Conservation (phyloP, 1,284 basidiomycete genomes). For the Sporisorium iseilematis-ciliati region DNA sequence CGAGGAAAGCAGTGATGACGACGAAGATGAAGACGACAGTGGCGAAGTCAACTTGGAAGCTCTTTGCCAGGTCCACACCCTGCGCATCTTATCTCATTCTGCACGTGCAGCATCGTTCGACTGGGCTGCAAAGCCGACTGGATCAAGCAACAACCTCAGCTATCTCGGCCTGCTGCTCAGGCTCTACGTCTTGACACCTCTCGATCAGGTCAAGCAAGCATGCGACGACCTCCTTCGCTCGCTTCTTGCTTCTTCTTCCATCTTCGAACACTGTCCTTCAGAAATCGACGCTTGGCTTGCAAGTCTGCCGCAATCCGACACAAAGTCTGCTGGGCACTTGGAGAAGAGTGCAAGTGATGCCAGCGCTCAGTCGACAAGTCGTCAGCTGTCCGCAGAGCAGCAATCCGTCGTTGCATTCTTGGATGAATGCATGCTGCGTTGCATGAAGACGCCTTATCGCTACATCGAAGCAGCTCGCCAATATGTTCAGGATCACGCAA, state of each 20-base stretch:
- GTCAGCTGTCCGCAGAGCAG: conserved; percentile 71
- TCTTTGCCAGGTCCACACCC: conserved; percentile 81
- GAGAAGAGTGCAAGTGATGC: conserved; percentile 1
- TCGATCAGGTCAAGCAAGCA: conserved; percentile 37
- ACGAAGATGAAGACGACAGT: conserved; percentile 62
- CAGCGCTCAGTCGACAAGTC: background rate
- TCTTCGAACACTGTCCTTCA: conserved; percentile 83
- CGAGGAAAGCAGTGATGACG: conserved; percentile 61
- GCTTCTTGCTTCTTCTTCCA: conserved; percentile 76
- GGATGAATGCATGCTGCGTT: conserved; percentile 88
- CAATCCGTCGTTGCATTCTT: conserved; percentile 78
- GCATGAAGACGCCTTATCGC: conserved; percentile 84
- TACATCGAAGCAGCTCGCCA: conserved; percentile 81
- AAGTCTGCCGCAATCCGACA: conserved; percentile 72
- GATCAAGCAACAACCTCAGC: conserved; percentile 72
- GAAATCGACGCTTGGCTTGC: conserved; percentile 84
- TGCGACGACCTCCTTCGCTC: conserved; percentile 43
- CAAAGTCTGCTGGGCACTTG: background rate
- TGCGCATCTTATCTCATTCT: conserved; percentile 72
- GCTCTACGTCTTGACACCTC: conserved; percentile 34
- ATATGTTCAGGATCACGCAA: conserved; percentile 32
- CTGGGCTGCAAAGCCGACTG: conserved; percentile 74
- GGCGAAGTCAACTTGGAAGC: conserved; percentile 74
- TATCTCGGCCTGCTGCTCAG: conserved; percentile 55
- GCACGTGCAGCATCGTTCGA: conserved; percentile 72